These are phyloP conservation scores for Alisma plantagoaquatica DNA, from an alignment of 106 monocot genomes.

Conservation along the genomic window DNA sequence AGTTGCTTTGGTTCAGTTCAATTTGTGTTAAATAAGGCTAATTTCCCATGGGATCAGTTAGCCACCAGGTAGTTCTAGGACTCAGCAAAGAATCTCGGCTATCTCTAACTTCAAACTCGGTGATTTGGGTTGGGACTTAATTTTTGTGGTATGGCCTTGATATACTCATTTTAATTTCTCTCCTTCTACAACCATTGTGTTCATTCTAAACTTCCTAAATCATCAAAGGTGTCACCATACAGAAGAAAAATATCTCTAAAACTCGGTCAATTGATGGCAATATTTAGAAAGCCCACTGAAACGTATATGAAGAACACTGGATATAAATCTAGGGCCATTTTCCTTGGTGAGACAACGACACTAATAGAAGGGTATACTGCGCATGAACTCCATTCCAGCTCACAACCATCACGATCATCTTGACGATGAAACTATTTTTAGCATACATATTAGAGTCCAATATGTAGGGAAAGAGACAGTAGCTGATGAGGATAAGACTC, in stretches of 20 bases:
- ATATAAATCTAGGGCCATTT: constrained; percentile 83
- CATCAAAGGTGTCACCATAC: no score
- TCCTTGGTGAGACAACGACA: constrained; percentile 69
- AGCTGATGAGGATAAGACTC: constrained; percentile 83
- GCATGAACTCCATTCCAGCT: constrained; percentile 89
- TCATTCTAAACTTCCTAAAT: no score
- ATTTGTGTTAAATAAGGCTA: no score
- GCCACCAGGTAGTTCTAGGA: no score
- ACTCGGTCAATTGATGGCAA: constrained; percentile 82
- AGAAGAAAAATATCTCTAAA: no score
- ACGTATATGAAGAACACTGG: constrained; percentile 91
- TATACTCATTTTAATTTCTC: neutral
- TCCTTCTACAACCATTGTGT: neutral
- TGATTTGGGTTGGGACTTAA: no score
- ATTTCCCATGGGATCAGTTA: no score
- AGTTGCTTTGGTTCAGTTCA: no score
- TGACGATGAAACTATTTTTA: constrained; percentile 70
- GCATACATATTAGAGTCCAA: constrained; percentile 73
- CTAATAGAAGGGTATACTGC: constrained; percentile 99
- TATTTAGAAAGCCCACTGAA: constrained; percentile 85
- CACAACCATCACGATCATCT: constrained; percentile 57
- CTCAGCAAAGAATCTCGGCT: no score
- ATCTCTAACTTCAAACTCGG: no score
- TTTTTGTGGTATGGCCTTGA: neutral
- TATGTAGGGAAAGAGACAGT: constrained; percentile 72